Percentiles rank a stretch among this genome's conserved stretches.
Evolutionary conservation across 2,329 filamentous ascomycete genomes (phyloP).

Genomic region (Aspergillus fructus): DNA sequence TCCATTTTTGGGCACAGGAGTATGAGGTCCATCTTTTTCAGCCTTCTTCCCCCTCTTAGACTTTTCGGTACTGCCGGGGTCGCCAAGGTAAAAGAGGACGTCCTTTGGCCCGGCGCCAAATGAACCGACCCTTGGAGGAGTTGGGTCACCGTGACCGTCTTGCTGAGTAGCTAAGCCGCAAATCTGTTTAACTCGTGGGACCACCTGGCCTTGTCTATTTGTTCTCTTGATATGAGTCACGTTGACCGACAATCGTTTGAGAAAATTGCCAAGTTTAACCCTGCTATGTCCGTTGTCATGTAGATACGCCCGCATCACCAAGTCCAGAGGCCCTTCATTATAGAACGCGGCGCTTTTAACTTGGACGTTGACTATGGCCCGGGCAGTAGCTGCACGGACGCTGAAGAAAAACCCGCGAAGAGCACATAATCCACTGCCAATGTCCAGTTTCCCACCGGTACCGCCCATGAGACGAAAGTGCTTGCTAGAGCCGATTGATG

Average conservation of each 20-base stretch:
- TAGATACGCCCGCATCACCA: constrained; percentile 29
- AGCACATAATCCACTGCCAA: constrained; percentile 56
- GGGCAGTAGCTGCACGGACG: constrained; percentile 57
- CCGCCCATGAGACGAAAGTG: constrained; percentile 47
- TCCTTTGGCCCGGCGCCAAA: constrained; percentile 51
- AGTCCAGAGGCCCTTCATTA: constrained; percentile 43
- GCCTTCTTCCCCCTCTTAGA: constrained; percentile 30
- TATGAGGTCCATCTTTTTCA: constrained; percentile 24
- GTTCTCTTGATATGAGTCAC: constrained; percentile 42
- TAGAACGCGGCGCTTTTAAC: constrained; percentile 62
- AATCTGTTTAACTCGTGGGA: constrained; percentile 48
- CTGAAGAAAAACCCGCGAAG: constrained; percentile 63
- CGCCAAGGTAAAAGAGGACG: constrained; percentile 56
- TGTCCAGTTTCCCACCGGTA: constrained; percentile 33
- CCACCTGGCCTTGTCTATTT: constrained; percentile 31
- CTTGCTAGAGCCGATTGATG: constrained; percentile 54
- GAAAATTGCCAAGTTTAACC: constrained; percentile 30
- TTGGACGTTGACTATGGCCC: constrained; percentile 63
- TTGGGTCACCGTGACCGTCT: constrained; percentile 35
- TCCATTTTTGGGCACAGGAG: constrained; percentile 22
- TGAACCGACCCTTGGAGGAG: constrained; percentile 36
- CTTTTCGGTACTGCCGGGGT: constrained; percentile 16
- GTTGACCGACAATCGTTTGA: constrained; percentile 43
- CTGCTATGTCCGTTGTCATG: constrained; percentile 3
- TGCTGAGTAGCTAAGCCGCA: constrained; percentile 41